Evolutionary conservation across 2,329 filamentous ascomycete genomes (phyloP).

Genomic region (Aspergillus sergii): DNA sequence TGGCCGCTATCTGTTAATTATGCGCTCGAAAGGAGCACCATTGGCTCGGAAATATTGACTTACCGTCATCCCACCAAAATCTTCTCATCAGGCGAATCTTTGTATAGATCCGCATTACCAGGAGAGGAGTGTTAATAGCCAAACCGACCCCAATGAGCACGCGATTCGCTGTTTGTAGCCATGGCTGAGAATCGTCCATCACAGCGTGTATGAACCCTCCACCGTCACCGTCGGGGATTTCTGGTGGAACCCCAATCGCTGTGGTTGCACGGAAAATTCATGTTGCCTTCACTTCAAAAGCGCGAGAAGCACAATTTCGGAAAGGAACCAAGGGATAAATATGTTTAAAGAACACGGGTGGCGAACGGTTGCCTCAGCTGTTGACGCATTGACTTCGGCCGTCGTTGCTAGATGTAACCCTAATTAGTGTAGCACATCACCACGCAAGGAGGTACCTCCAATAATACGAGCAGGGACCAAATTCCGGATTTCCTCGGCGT

Average conservation of each 20-base stretch:
- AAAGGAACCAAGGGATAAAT: neutral
- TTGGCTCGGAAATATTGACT: neutral
- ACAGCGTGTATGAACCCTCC: neutral
- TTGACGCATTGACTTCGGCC: neutral
- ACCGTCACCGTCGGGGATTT: neutral
- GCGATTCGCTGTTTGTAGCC: neutral
- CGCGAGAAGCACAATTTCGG: neutral
- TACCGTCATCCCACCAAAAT: slow-evolving; percentile 25
- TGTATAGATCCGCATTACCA: slow-evolving; percentile 16
- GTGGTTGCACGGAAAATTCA: neutral
- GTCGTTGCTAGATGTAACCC: neutral
- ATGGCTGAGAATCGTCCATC: neutral
- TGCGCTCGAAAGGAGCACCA: neutral
- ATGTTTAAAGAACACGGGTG: neutral
- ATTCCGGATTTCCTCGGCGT: neutral
- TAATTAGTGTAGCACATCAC: neutral
- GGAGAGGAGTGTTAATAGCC: slow-evolving; percentile 1
- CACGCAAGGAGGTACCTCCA: neutral
- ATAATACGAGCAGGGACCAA: neutral
- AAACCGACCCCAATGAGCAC: slow-evolving; percentile 1
- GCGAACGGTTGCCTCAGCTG: neutral
- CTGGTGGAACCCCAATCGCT: neutral
- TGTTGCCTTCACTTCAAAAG: neutral
- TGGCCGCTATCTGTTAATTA: neutral
- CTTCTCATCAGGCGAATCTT: slow-evolving; percentile 16